Evolutionary conservation across 257 asterid species (phyloP).

Genomic region (Solanum etuberosum): DNA sequence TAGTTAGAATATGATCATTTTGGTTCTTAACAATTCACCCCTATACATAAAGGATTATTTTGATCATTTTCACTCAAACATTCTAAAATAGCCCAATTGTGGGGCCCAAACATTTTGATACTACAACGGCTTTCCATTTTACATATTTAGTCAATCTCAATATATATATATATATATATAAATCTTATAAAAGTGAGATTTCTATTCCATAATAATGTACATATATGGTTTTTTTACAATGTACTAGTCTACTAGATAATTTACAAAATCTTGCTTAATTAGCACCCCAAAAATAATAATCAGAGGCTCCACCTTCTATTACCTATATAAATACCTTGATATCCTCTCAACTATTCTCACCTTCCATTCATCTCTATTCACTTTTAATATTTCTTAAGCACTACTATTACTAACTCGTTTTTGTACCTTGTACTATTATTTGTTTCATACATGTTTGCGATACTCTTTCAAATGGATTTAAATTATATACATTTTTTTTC

Average conservation of each 20-base stretch:
- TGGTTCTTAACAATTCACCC: too few relatives aligned
- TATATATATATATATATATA: too few relatives aligned
- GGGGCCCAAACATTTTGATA: not conserved
- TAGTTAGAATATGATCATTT: too few relatives aligned
- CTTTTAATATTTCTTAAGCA: not conserved
- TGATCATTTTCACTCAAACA: not conserved
- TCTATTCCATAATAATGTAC: not conserved
- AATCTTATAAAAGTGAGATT: not conserved
- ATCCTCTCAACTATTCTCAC: constrained; percentile 2
- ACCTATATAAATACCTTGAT: constrained; percentile 34
- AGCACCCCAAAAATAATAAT: too few relatives aligned
- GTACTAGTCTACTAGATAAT: not conserved
- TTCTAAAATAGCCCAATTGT: not conserved
- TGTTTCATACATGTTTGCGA: not conserved
- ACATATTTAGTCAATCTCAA: not conserved
- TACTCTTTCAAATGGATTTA: not conserved
- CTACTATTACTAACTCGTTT: not conserved
- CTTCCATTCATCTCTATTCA: not conserved
- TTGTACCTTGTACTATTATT: too few relatives aligned
- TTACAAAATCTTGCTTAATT: not conserved
- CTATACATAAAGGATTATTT: not conserved
- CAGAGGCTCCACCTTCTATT: not conserved
- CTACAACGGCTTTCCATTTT: not conserved
- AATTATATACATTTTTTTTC: not conserved
- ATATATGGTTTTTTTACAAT: not conserved